Percentiles rank a stretch among this genome's conserved stretches.
Evolutionary conservation across 768 basidiomycete species (phyloP).

Genomic region (Cystofilobasidium capitatum): DNA sequence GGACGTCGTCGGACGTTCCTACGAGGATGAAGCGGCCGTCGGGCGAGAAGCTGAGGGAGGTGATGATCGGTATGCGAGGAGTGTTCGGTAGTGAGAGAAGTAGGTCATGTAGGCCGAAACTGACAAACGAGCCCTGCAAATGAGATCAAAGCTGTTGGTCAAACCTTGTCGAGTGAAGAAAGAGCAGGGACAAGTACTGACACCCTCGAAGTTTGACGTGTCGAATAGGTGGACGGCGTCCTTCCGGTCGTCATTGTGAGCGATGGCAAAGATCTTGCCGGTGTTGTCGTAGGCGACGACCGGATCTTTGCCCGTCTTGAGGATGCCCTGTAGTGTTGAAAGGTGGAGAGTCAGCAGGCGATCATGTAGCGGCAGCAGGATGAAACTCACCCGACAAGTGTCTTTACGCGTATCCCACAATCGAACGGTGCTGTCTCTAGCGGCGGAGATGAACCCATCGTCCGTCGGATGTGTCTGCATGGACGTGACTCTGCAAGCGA

Average conservation of each 20-base stretch:
- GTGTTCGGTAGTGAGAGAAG: conserved; percentile 54
- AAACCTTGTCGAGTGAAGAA: background rate
- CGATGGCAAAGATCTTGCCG: conserved; percentile 73
- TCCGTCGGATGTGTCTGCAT: conserved; percentile 85
- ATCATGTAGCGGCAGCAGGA: background rate
- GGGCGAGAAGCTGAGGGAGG: conserved; percentile 78
- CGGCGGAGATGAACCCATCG: conserved; percentile 91
- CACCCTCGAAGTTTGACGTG: conserved; percentile 62
- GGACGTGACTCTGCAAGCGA: conserved; percentile 58
- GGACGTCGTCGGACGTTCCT: conserved; percentile 83
- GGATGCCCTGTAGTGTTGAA: conserved; percentile 47
- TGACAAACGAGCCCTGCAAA: conserved; percentile 64
- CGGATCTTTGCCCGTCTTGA: conserved; percentile 63
- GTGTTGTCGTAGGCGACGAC: conserved; percentile 74
- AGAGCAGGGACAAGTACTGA: conserved; percentile 24
- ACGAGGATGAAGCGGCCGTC: conserved; percentile 83
- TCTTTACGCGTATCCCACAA: conserved; percentile 86
- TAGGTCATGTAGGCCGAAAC: conserved; percentile 71
- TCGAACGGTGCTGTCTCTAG: conserved; percentile 86
- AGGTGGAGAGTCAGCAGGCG: background rate
- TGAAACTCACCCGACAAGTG: conserved; percentile 49
- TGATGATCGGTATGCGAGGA: conserved; percentile 79
- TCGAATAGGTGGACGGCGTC: conserved; percentile 74
- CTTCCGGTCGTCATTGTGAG: conserved; percentile 5
- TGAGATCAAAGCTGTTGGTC: background rate